Base-by-base conservation (phyloP, 106 monocot species). In the Cymbidium sinense region DNA sequence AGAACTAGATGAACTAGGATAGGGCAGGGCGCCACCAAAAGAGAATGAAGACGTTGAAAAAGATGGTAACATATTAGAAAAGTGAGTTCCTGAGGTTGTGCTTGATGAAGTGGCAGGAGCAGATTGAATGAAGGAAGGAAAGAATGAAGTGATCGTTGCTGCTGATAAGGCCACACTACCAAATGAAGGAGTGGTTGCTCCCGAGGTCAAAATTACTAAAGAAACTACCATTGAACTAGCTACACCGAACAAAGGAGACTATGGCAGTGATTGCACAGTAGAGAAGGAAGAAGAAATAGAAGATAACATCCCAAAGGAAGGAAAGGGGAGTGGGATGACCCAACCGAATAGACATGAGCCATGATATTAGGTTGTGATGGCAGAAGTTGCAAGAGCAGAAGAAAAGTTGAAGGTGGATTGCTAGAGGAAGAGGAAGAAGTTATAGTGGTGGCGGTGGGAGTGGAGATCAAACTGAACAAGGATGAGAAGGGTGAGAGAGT, bases 401-500 rank as follows among this genome's bases (percentile, higher is more conserved):
- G 73, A 70, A 73, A 18, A 39, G 73, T 23, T 43, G 33, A 34
- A 67, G 17, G 31, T 33, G 1, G 67, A 31, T 67, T 71, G 21
- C 18, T 6, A 37, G 74, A 27, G 44, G 44, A 43, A 5, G 44
- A 28, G 3, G 43, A 44, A 4, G 20, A 39, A 35, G 74, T 0
- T 34, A 43, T 8, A 7, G 23, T 10, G 73, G 73, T 43, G 1
- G 73, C 0, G 4, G 43, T 11, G 5, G n/a, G 10, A 73, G 73
- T 23, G n/a, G 73, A 21, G 41, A 11, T 18, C 37, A 37, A 20
- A 7, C 28, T 35, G 23, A 74, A 74, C 44, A 44, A 44, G 74
- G n/a, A 25, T 28, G 74, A 43, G 74, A 44, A 74, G 43, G 74
- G 74, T 44, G 74, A 74, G n/a, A n/a, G n/a, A n/a, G n/a, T n/a